phyloP scores from a whole-genome alignment of 2,329 filamentous ascomycete species.

The Colletotrichum sp. region DNA sequence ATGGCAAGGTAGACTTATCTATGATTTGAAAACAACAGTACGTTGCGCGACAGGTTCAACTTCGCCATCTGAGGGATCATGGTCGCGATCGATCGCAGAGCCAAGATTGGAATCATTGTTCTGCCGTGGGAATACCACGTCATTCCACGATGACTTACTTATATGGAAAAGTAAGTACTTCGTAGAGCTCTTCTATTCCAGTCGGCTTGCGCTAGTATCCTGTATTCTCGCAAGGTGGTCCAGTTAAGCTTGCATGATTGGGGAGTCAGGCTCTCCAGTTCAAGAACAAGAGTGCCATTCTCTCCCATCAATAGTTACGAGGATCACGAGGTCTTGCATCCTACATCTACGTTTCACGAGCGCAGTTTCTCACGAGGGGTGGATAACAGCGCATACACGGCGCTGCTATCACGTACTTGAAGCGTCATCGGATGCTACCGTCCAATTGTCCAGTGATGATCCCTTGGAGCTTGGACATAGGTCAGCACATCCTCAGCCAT shows the following conservation, averaged over 20 bases:
- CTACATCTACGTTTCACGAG: too few species aligned
- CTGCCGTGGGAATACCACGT: background rate
- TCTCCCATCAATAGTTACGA: background rate
- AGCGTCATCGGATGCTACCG: too few species aligned
- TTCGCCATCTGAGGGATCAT: background rate
- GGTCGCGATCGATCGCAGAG: too few species aligned
- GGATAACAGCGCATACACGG: too few species aligned
- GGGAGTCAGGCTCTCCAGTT: background rate
- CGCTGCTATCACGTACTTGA: too few species aligned
- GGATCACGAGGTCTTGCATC: too few species aligned
- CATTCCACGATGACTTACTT: background rate
- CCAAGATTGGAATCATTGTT: background rate
- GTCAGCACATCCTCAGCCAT: too few species aligned
- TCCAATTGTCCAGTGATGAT: too few species aligned
- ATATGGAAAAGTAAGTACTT: background rate
- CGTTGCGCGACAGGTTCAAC: background rate
- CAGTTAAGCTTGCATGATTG: background rate
- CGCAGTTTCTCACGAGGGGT: too few species aligned
- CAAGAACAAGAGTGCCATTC: background rate
- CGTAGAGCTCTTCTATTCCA: fast-evolving
- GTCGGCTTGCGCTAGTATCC: background rate
- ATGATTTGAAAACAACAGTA: too few species aligned
- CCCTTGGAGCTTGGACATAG: too few species aligned
- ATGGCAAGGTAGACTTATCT: background rate
- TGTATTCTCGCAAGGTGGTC: background rate